Conservation (phyloP, 345 rosid genomes). For the Eucalyptus rudis region DNA sequence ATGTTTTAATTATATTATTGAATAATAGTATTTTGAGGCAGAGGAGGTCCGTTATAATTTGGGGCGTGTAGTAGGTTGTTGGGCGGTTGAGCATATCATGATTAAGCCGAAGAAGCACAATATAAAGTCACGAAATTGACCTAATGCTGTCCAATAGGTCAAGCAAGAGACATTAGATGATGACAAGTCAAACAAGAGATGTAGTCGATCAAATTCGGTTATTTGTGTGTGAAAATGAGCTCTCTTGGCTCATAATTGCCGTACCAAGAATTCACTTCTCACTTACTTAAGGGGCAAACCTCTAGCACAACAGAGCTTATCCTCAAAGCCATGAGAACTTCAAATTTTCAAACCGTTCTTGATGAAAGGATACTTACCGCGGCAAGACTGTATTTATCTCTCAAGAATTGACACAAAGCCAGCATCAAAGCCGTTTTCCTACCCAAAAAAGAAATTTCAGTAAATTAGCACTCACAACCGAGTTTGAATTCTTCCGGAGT, state of each 20-base stretch:
- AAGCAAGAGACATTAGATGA: not conserved
- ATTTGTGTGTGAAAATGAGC: not conserved
- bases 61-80: not conserved
- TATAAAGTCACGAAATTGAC: not conserved
- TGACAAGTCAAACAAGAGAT: not conserved
- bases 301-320: not conserved
- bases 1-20: not conserved
- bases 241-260: not conserved
- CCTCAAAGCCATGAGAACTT: not conserved
- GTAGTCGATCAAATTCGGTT: not conserved
- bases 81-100: not conserved
- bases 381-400: slow-evolving; percentile 92
- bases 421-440: slow-evolving; percentile 96
- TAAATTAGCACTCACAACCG: not conserved
- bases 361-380: slow-evolving; percentile 44
- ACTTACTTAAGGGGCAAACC: not conserved
- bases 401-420: slow-evolving; percentile 60
- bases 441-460: not conserved
- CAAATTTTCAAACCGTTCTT: not conserved
- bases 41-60: not conserved
- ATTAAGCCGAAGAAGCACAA: not conserved
- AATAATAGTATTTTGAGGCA: not conserved
- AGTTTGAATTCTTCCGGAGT: not conserved
- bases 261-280: not conserved
- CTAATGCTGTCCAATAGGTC: not conserved